phyloP scores from a whole-genome alignment of 176 grass and related monocot genomes.

The Bothriochloa decipiens region DNA sequence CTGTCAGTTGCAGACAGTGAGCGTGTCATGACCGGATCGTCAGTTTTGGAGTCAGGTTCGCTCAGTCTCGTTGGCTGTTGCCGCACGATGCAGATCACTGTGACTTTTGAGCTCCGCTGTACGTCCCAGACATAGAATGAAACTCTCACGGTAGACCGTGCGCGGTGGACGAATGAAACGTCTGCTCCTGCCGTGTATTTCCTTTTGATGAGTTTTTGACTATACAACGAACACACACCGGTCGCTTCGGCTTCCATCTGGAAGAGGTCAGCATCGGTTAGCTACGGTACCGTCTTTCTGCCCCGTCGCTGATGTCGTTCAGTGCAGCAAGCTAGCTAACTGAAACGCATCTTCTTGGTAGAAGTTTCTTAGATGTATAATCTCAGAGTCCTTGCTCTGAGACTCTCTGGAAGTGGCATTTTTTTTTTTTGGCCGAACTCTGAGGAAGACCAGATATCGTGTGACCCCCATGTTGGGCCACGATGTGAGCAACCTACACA shows the following conservation, averaged over 20 bases:
- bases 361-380: neutral
- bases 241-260: neutral
- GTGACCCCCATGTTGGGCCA: too few species aligned
- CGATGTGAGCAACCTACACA: too few species aligned
- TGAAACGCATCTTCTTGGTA: neutral
- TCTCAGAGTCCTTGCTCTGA: too few species aligned
- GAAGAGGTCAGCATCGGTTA: neutral
- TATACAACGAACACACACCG: neutral
- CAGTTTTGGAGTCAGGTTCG: neutral
- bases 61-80: neutral
- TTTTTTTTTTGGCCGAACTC: neutral
- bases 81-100: neutral
- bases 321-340: neutral
- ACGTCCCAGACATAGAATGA: neutral
- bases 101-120: neutral
- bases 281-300: neutral
- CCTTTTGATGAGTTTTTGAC: neutral
- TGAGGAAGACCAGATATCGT: slow-evolving; percentile 1
- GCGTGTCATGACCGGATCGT: slow-evolving; percentile 4
- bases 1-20: neutral
- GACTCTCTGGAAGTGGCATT: neutral
- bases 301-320: neutral
- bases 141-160: neutral
- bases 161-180: slow-evolving; percentile 18
- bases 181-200: neutral